A percentile compares a stretch with the other conserved stretches of the same genome.
These are phyloP conservation scores for Pseudognaphalium luteoalbum DNA, from an alignment of 129 eudicot genomes.

Conservation along the genomic window DNA sequence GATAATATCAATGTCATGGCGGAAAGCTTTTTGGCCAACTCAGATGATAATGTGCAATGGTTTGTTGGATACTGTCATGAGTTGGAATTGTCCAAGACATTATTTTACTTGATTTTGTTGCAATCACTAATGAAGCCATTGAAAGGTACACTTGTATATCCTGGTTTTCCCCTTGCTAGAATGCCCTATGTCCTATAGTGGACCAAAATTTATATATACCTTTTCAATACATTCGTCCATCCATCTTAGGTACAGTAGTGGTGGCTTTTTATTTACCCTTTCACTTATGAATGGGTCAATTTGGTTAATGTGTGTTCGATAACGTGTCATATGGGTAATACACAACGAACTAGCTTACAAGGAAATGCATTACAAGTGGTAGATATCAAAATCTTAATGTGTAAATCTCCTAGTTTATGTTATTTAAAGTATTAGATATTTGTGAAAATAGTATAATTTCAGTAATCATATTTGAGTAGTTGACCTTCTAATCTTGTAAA, in stretches of 20 bases:
- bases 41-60: constrained; percentile 61
- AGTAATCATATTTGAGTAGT: not conserved
- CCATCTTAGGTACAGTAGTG: not conserved
- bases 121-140: constrained; percentile 49
- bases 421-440: not conserved
- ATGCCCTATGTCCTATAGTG: too few relatives aligned
- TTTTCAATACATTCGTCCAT: not conserved
- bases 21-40: constrained; percentile 46
- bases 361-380: not conserved
- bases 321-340: not conserved
- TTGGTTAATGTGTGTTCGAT: not conserved
- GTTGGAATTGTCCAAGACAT: constrained; percentile 59
- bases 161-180: not conserved
- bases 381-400: not conserved
- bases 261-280: not conserved
- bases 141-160: constrained; percentile 39
- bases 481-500: not conserved
- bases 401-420: not conserved
- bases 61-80: constrained; percentile 56
- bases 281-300: not conserved
- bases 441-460: not conserved
- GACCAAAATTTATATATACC: not conserved
- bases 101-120: constrained; percentile 66
- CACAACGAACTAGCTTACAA: not conserved
- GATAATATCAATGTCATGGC: constrained; percentile 58